These are phyloP conservation scores for Thermoascus crustaceus DNA, from an alignment of 2,329 filamentous ascomycete genomes.

Conservation along the genomic window DNA sequence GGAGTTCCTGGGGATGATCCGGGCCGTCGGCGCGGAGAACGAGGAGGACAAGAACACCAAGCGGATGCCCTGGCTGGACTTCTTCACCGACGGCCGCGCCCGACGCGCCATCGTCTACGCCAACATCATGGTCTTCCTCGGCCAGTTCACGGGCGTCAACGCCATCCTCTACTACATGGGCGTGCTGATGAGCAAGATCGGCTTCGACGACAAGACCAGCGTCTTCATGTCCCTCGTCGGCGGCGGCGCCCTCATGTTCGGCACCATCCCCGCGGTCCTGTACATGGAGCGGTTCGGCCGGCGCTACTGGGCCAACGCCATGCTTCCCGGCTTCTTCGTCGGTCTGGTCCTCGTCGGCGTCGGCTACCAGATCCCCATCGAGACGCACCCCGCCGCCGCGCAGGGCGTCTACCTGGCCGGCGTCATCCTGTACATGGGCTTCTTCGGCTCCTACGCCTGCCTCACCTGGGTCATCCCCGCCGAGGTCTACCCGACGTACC, in stretches of 20 bases:
- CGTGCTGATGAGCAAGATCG: conserved; percentile 58
- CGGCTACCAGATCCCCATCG: conserved; percentile 50
- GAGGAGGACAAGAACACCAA: conserved; percentile 45
- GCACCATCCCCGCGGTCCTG: conserved; percentile 60
- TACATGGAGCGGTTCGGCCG: conserved; percentile 66
- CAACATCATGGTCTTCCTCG: conserved; percentile 61
- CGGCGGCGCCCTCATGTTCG: conserved; percentile 57
- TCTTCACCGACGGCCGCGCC: conserved; percentile 62
- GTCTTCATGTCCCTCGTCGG: conserved; percentile 72
- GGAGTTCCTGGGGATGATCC: conserved; percentile 66
- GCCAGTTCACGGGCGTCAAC: conserved; percentile 64
- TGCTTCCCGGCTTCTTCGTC: conserved; percentile 64
- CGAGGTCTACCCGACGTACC: conserved; percentile 65
- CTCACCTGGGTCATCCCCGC: conserved; percentile 59
- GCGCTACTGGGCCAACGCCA: conserved; percentile 65
- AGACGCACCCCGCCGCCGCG: conserved; percentile 39
- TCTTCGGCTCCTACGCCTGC: conserved; percentile 59
- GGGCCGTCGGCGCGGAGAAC: conserved; percentile 52
- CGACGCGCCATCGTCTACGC: conserved; percentile 59
- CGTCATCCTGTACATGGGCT: conserved; percentile 53
- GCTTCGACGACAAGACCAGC: conserved; percentile 53
- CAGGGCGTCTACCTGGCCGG: conserved; percentile 59
- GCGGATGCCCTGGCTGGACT: conserved; percentile 63
- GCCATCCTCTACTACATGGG: conserved; percentile 67
- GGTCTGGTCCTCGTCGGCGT: conserved; percentile 59